Base-by-base conservation (phyloP, 2,329 filamentous ascomycete genomes). In the Juglanconis juglandina region DNA sequence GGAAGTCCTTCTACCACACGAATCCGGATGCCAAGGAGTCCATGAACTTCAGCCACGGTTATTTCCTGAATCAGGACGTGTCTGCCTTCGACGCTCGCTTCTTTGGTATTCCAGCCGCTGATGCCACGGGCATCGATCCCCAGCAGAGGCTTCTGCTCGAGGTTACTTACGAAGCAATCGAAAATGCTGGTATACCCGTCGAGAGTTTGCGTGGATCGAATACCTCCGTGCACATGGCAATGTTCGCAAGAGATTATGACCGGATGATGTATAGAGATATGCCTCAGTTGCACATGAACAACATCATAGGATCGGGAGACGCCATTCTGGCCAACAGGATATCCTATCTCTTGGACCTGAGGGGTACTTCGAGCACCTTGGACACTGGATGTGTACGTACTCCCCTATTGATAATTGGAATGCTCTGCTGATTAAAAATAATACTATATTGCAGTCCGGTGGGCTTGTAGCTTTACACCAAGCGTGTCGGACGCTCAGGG, bases 201-300 rank as follows among this genome's bases (percentile, higher is more conserved):
- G 67, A 72, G 34, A 48, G 52, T 10, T 53, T 75, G 10, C 59
- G 64, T 3, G 72, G 72, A 2, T 65, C 60, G 8, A 68, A 71
- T n/a, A 68, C 71, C 1, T 70, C 68, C 10, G 70, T 72, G 8
- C 73, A 69, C 34, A 66, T 70, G 2, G 72, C 70, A 5, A 68
- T 65, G 8, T 41, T 44, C 9, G 35, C 42, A 11, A 32, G 2
- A 70, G 75, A 59, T 58, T 71, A 24, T 62, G 42, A 49, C 33
- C 32, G 32, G 14, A 49, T 48, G 54, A 35, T 24, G 3, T 69
- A 56, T 48, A 60, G 59, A 35, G 66, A 66, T 48, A 33, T 60
- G 9, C 44, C 62, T 3, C 49, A 65, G 30, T 42, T 61, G 14
- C 56, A 60, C n/a, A 63, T 53, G n/a, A 64, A 65, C 35, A 44